Evolutionary conservation across 129 eudicot genomes (phyloP), one percentile per base, ranked within the genome.

Genomic region (Flaveria sonorensis): DNA sequence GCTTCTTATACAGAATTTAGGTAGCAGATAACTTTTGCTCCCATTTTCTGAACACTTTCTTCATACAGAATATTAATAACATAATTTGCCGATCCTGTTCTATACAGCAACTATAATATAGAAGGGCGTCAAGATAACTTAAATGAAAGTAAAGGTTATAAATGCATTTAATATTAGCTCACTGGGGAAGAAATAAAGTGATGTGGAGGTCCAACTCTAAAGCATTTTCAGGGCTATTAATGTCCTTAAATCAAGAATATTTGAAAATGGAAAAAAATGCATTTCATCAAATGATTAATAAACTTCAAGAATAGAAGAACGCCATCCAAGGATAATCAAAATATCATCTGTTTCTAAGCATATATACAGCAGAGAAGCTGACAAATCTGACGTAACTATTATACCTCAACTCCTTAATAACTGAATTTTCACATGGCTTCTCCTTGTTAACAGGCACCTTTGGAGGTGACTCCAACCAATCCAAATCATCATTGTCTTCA

Each of bases 391-490:
- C 26, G 3, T 13, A 42, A 21, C 3, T 19, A 67, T 40, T 55
- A 63, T 84, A 94, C 98, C 98, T 86, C 39, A 94, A 71, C 18
- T 87, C 96, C 86, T 84, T 94, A 13, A 86, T 70, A 70, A 86
- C 72, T 0, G 98, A 78, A 74, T 88, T 83, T 63, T 88, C 96
- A 42, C 39, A 10, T 21, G 10, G 53, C 63, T 83, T 85, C n/a
- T 12, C 32, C 61, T 62, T 23, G 73, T 73, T 67, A 21, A 51
- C 77, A 9, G 78, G 46, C 67, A 83, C 60, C 82, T 83, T 88
- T 2, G 95, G 92, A 4, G 98, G 87, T 42, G 96, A 82, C 23
- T 81, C 85, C 64, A 91, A 51, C 98, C 96, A 91, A 84, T 87
- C 91, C 64, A 88, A 88, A 21, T 88, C 96, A 13, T 92, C 88